Evolutionary conservation across 768 basidiomycete species (phyloP).

Genomic region (Kwoniella sp.): DNA sequence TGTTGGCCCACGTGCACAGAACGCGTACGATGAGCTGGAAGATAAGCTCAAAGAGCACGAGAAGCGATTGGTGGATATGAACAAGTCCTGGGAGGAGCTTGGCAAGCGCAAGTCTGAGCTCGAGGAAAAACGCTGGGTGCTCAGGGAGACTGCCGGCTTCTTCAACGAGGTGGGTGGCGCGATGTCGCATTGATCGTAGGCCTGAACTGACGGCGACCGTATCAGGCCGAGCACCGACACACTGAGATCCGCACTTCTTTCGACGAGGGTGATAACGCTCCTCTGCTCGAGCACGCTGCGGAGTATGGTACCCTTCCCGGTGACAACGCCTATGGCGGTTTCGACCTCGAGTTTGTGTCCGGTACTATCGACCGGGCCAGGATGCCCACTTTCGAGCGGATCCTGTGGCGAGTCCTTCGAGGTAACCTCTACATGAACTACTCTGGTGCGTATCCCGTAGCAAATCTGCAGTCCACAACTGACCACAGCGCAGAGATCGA

Average conservation of each 20-base stretch:
- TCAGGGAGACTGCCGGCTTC: conserved; percentile 92
- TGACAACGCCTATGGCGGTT: conserved; percentile 47
- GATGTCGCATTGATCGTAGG: background rate
- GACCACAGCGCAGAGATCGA: conserved; percentile 61
- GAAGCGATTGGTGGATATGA: conserved; percentile 77
- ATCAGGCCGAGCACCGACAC: conserved; percentile 71
- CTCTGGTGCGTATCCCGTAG: conserved; percentile 35
- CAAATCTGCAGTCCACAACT: conserved; percentile 9
- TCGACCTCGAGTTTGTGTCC: conserved; percentile 96
- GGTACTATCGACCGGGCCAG: conserved; percentile 92
- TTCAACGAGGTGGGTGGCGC: conserved; percentile 67
- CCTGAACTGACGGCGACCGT: background rate
- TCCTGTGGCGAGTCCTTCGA: conserved; percentile 94
- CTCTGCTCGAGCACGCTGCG: conserved; percentile 78
- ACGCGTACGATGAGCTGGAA: conserved; percentile 89
- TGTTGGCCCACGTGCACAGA: conserved; percentile 85
- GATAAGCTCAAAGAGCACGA: conserved; percentile 82
- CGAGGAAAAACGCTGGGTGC: conserved; percentile 86
- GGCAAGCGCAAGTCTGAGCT: conserved; percentile 81
- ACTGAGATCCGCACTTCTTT: conserved; percentile 79
- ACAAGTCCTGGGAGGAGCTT: conserved; percentile 81
- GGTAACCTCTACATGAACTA: conserved; percentile 98
- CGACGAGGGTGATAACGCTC: conserved; percentile 73
- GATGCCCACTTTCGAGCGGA: conserved; percentile 89
- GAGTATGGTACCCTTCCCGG: conserved; percentile 55